These are phyloP conservation scores for Nymphaea colorata DNA, from an alignment of 164 flowering plant genomes.

Conservation along the genomic window DNA sequence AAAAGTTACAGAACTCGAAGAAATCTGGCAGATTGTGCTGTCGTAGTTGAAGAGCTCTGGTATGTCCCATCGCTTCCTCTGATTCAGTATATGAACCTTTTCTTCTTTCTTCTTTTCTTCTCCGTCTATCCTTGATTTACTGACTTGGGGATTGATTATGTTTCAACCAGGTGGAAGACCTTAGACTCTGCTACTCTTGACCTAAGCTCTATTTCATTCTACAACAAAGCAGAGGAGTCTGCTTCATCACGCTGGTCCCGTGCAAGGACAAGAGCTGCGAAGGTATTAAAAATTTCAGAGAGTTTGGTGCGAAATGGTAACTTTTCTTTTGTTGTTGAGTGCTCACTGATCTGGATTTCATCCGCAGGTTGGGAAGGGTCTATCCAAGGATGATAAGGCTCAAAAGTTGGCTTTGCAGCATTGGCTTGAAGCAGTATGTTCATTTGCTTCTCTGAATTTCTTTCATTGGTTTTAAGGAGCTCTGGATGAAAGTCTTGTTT, in stretches of 20 bases:
- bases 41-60: conserved; percentile 67
- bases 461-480: too few relatives aligned
- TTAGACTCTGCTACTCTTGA: conserved; percentile 43
- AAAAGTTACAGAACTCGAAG: conserved; percentile 66
- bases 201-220: conserved; percentile 43
- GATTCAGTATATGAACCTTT: not conserved
- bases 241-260: conserved; percentile 50
- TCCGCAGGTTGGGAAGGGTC: conserved; percentile 62
- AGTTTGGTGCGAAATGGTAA: not conserved
- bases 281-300: conserved; percentile 21
- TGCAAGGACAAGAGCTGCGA: conserved; percentile 43
- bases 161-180: conserved; percentile 51
- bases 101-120: not conserved
- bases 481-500: too few relatives aligned
- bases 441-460: too few relatives aligned
- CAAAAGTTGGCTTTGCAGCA: conserved; percentile 55
- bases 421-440: conserved; percentile 87
- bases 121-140: not conserved
- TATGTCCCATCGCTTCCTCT: conserved; percentile 10
- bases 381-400: conserved; percentile 68
- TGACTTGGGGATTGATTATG: not conserved
- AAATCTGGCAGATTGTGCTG: conserved; percentile 70
- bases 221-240: conserved; percentile 32
- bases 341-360: not conserved
- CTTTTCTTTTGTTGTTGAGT: not conserved